Base-by-base conservation (phyloP, 495 filamentous ascomycete genomes). In the Letharia lupina region DNA sequence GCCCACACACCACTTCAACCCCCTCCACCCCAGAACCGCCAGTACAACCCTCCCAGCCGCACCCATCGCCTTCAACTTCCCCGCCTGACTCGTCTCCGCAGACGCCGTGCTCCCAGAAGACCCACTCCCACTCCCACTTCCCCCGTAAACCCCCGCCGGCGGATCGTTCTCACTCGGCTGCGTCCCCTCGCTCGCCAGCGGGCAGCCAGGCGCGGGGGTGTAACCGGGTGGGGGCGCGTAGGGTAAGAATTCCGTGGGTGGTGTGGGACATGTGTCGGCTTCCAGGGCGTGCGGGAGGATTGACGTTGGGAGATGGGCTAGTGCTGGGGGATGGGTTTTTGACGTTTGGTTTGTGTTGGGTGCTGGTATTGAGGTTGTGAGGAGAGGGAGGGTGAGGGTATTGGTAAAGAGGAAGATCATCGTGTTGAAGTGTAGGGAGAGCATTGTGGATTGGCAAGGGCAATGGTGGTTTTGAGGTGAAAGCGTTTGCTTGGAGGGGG, bases 141-240 rank as follows among this genome's bases (percentile, higher is more conserved):
- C 69, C 62, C 65, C 64, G 20, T 70, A 68, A 31, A 65, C 60
- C 13, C 70, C 70, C 0, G 67, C 56, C 1, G 70, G 70, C 20
- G 70, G 65, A 61, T 71, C 58, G 45, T 42, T 57, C 35, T 71
- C 70, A 15, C 58, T 67, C 41, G 70, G 70, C 42, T 70, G 70
- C 11, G 70, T 70, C 16, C 66, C 66, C 15, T 23, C 18, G 59
- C 57, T 65, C 3, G 61, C 64, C 3, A 67, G 67, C 12, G 60
- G 50, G 20, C 60, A 63, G 40, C 70, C 70, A 1, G 67, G 62
- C 1, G 60, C 64, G 5, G 70, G 70, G 0, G 23, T 40, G 23
- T 70, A 70, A 23, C 61, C 64, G 12, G 62, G 61, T 6, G 70
- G 68, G 9, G 68, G 68, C 6, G 68, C 63, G 56, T 70, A 72